Evolutionary conservation across 805 yeast genomes (phyloP).

Genomic region (Trichomonascus vanleenenianus): DNA sequence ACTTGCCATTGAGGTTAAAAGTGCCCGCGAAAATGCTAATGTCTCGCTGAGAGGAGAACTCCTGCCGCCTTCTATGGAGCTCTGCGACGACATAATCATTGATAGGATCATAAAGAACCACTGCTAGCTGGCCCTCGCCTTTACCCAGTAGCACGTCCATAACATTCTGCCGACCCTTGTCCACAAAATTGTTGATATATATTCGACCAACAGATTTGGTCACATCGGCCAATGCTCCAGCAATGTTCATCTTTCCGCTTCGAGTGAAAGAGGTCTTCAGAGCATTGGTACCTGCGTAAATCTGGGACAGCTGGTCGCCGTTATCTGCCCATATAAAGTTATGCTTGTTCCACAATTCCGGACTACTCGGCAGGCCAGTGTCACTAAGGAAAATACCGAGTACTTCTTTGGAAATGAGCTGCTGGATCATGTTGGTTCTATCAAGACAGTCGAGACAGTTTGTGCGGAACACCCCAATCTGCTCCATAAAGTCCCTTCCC

Average conservation of each 20-base stretch:
- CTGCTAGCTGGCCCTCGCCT: constrained; percentile 60
- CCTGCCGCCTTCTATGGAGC: constrained; percentile 39
- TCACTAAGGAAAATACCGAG: constrained; percentile 37
- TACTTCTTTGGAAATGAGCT: constrained; percentile 69
- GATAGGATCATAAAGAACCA: constrained; percentile 78
- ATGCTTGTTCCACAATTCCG: constrained; percentile 62
- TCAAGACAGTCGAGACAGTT: constrained; percentile 95
- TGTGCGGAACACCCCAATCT: constrained; percentile 84
- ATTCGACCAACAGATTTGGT: constrained; percentile 92
- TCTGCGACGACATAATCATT: constrained; percentile 73
- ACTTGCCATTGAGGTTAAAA: constrained; percentile 75
- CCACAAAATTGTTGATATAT: constrained; percentile 94
- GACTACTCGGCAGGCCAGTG: constrained; percentile 37
- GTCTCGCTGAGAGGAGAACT: constrained; percentile 53
- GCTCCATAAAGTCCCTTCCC: constrained; percentile 57
- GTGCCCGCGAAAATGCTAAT: constrained; percentile 75
- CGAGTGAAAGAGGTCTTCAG: constrained; percentile 90
- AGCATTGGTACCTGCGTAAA: constrained; percentile 97
- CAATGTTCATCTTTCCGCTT: constrained; percentile 91
- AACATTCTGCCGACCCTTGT: constrained; percentile 80
- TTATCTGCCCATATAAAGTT: constrained; percentile 96
- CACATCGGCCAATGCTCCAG: constrained; percentile 95
- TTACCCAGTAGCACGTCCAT: constrained; percentile 84
- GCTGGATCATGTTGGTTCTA: constrained; percentile 76
- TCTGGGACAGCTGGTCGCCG: constrained; percentile 93